These are phyloP conservation scores for Debaryomyces robertsiae DNA, from an alignment of 1,139 yeast genomes.

Conservation along the genomic window DNA sequence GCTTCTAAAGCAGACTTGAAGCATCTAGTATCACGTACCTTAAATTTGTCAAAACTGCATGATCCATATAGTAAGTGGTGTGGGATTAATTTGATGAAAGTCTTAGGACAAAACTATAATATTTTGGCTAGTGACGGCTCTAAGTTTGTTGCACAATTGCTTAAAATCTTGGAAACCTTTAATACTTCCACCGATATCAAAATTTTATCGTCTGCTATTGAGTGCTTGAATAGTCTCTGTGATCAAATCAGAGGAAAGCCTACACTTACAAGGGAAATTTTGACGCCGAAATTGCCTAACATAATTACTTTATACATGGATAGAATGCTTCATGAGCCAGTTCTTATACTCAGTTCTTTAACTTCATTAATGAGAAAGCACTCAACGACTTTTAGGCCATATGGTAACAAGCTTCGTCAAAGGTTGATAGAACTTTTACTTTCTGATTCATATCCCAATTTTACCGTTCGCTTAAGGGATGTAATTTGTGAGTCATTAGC, in stretches of 20 bases:
- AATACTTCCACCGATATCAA: constrained; percentile 43
- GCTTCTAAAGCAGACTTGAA: constrained; percentile 55
- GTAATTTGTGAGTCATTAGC: constrained; percentile 57
- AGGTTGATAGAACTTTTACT: constrained; percentile 43
- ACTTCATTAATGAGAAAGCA: constrained; percentile 54
- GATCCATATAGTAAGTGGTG: constrained; percentile 59
- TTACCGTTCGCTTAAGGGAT: constrained; percentile 41
- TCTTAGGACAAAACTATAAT: constrained; percentile 53
- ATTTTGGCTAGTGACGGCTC: constrained; percentile 62
- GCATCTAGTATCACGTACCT: constrained; percentile 57
- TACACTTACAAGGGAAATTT: constrained; percentile 76
- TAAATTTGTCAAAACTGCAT: constrained; percentile 55
- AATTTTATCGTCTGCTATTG: constrained; percentile 51
- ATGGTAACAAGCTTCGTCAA: constrained; percentile 59
- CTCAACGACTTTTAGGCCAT: constrained; percentile 83
- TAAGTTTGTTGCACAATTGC: constrained; percentile 54
- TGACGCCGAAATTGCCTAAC: constrained; percentile 75
- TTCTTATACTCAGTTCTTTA: constrained; percentile 50
- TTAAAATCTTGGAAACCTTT: constrained; percentile 58
- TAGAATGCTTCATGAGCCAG: constrained; percentile 41
- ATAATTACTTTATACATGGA: constrained; percentile 60
- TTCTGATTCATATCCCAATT: constrained; percentile 26
- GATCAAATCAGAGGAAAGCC: constrained; percentile 74
- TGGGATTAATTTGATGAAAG: constrained; percentile 58
- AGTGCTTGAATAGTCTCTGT: constrained; percentile 52